These are phyloP conservation scores for Erysimum cheiranthoides DNA, from an alignment of 345 rosid genomes.

Conservation along the genomic window DNA sequence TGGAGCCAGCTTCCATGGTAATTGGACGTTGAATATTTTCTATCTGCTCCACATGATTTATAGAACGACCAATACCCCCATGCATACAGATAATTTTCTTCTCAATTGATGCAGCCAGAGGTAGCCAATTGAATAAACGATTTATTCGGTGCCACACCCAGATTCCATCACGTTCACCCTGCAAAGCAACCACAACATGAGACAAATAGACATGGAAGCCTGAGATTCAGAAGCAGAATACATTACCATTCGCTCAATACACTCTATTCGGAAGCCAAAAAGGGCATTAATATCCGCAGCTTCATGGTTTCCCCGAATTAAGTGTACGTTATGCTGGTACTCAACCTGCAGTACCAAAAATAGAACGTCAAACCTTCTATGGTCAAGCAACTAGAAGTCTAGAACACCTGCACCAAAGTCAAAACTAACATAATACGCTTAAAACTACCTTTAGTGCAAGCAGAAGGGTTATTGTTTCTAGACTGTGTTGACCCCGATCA, in stretches of 20 bases:
- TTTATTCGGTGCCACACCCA: slow-evolving; percentile 97
- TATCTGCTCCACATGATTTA: slow-evolving; percentile 90
- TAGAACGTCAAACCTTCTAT: slow-evolving; percentile 31
- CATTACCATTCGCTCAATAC: slow-evolving; percentile 92
- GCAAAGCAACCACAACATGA: slow-evolving; percentile 34
- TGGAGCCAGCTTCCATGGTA: slow-evolving; percentile 93
- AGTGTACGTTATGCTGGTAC: slow-evolving; percentile 79
- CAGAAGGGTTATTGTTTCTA: slow-evolving; percentile 85
- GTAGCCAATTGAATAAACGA: slow-evolving; percentile 92
- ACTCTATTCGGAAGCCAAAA: slow-evolving; percentile 91
- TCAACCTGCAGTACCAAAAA: slow-evolving; percentile 65
- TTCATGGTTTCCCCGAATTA: slow-evolving; percentile 97
- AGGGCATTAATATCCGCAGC: slow-evolving; percentile 98
- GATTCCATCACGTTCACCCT: slow-evolving; percentile 97
- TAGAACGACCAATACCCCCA: slow-evolving; percentile 96
- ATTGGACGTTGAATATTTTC: slow-evolving; percentile 91
- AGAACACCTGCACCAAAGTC: slow-evolving; percentile 27
- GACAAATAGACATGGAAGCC: slow-evolving; percentile 25
- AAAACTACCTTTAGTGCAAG: slow-evolving; percentile 82
- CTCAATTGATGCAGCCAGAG: slow-evolving; percentile 86
- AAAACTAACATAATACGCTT: slow-evolving; percentile 21
- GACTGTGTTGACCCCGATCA: slow-evolving; percentile 95
- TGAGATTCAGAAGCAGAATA: slow-evolving; percentile 22
- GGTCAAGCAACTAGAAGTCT: slow-evolving; percentile 27
- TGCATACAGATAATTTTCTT: slow-evolving; percentile 96